phyloP scores from a whole-genome alignment of 1,139 yeast species.

The Hemisphaericaspora xylofermentans region DNA sequence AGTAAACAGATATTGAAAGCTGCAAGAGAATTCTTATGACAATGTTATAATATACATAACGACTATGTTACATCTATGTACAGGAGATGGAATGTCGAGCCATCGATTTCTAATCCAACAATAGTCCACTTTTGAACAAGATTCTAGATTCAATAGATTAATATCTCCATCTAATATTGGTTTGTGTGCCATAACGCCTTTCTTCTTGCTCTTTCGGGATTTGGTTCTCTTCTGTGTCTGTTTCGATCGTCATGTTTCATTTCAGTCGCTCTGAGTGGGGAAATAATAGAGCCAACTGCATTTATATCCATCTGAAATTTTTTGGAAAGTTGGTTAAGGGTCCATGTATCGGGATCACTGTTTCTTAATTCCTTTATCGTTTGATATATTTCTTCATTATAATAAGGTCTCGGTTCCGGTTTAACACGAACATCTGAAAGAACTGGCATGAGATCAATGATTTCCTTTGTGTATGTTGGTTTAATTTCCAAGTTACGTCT shows the following conservation, averaged over 20 bases:
- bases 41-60: too few relatives aligned
- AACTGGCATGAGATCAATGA: conserved; percentile 55
- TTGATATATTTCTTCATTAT: conserved; percentile 58
- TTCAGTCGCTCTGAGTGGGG: neutral
- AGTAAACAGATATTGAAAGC: neutral
- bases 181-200: conserved; percentile 64
- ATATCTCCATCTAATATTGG: conserved; percentile 41
- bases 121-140: too few relatives aligned
- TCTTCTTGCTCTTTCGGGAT: conserved; percentile 52
- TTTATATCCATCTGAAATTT: conserved; percentile 39
- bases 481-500: conserved; percentile 41
- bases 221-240: conserved; percentile 20
- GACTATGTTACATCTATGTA: conserved; percentile 1
- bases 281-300: conserved; percentile 12
- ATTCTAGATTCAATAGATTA: too few relatives aligned
- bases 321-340: conserved; percentile 65
- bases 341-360: conserved; percentile 62
- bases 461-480: conserved; percentile 34
- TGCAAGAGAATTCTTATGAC: too few relatives aligned
- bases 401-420: conserved; percentile 52
- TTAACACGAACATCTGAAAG: conserved; percentile 29
- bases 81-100: neutral
- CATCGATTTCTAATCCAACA: too few relatives aligned
- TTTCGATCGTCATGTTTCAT: neutral
- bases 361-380: conserved; percentile 64